Conservation (phyloP, 768 basidiomycete species). For the Lactarius deliciosus region DNA sequence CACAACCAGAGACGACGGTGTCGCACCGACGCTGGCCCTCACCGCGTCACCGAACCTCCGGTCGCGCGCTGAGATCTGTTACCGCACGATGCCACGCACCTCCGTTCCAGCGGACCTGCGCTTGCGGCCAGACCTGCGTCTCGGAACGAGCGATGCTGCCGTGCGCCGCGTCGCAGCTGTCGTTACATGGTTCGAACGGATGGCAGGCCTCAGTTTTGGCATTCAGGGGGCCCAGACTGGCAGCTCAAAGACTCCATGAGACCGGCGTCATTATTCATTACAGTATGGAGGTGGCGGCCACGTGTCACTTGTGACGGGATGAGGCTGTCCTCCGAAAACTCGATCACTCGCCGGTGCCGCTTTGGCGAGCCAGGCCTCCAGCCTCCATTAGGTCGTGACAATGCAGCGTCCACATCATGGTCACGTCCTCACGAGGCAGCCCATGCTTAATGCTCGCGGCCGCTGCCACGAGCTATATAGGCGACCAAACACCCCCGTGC, state of each 20-base stretch:
- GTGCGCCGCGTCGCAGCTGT: slow-evolving; percentile 66
- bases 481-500: slow-evolving; percentile 20
- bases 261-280: neutral
- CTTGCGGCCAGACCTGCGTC: slow-evolving; percentile 68
- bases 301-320: slow-evolving; percentile 7
- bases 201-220: slow-evolving; percentile 52
- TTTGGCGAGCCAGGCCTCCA: neutral
- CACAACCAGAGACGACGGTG: slow-evolving; percentile 37
- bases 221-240: neutral
- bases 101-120: slow-evolving; percentile 49
- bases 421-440: slow-evolving; percentile 10
- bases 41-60: slow-evolving; percentile 69
- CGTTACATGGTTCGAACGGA: slow-evolving; percentile 70
- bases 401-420: slow-evolving; percentile 5
- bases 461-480: slow-evolving; percentile 10
- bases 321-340: slow-evolving; percentile 21
- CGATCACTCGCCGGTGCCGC: neutral
- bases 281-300: neutral
- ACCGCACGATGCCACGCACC: slow-evolving; percentile 63
- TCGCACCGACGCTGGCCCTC: slow-evolving; percentile 32
- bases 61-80: slow-evolving; percentile 67
- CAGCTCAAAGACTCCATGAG: neutral
- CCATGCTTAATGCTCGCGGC: slow-evolving; percentile 23
- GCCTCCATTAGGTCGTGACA: slow-evolving; percentile 3
- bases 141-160: slow-evolving; percentile 65